Conservation (phyloP, 371 early-diverging fungal genomes). For the Quaeritorhiza haematococci region DNA sequence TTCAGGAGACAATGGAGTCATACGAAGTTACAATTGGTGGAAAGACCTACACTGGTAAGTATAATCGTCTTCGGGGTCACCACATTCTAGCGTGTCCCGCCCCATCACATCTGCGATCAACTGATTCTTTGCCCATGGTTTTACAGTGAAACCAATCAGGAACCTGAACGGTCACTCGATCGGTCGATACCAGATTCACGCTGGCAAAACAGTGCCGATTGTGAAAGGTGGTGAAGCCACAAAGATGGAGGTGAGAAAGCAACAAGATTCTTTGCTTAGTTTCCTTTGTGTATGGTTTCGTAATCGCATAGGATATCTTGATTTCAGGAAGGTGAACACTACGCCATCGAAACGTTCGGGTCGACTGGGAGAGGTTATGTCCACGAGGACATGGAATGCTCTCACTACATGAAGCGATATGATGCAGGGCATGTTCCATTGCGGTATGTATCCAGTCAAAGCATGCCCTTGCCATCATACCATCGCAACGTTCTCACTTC, state of each 20-base stretch:
- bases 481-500: neutral
- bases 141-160: slow-evolving; percentile 84
- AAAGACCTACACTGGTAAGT: slow-evolving; percentile 76
- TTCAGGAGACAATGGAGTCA: slow-evolving; percentile 97
- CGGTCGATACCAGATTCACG: slow-evolving; percentile 93
- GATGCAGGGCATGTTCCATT: slow-evolving; percentile 64
- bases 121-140: too few species aligned
- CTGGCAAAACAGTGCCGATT: slow-evolving; percentile 96
- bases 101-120: too few species aligned
- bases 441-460: slow-evolving; percentile 56
- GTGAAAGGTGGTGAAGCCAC: slow-evolving; percentile 86
- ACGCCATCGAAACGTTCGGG: slow-evolving; percentile 99
- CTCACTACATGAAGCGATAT: slow-evolving; percentile 83
- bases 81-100: too few species aligned
- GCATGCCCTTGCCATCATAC: too few species aligned
- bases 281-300: neutral
- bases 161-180: slow-evolving; percentile 99
- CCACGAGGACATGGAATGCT: slow-evolving; percentile 88
- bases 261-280: neutral
- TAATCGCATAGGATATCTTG: neutral
- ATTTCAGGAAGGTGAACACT: slow-evolving; percentile 83
- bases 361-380: slow-evolving; percentile 96
- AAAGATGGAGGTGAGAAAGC: slow-evolving; percentile 72
- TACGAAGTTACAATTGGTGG: slow-evolving; percentile 97
- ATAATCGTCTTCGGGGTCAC: neutral